phyloP scores from a whole-genome alignment of 2,329 filamentous ascomycete genomes.

The Colletotrichum kahawae region DNA sequence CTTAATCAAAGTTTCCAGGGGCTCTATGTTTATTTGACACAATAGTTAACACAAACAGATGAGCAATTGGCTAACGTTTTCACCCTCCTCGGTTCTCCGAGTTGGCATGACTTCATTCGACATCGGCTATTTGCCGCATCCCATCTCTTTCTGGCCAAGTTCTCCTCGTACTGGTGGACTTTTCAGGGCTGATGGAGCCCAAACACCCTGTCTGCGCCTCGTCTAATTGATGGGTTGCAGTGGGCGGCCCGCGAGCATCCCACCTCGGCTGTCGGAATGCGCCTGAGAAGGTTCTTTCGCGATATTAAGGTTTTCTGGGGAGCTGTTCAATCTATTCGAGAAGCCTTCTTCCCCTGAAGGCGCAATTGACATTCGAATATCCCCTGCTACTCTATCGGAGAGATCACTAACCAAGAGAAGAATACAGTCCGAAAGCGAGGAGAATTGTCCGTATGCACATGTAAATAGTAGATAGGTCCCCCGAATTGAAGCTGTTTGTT shows the following conservation, averaged over 20 bases:
- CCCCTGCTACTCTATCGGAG: not conserved
- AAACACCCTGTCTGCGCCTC: not conserved
- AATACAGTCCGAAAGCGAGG: not conserved
- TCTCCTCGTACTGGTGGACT: slow-evolving; percentile 1
- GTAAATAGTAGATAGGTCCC: not conserved
- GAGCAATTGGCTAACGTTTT: not conserved
- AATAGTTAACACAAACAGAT: not conserved
- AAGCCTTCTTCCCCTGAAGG: not conserved
- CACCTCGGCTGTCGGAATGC: not conserved
- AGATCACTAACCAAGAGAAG: not conserved
- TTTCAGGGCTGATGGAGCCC: not conserved
- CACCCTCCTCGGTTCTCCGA: not conserved
- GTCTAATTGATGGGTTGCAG: not conserved
- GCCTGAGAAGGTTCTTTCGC: not conserved
- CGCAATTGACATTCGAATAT: not conserved
- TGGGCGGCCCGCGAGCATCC: not conserved
- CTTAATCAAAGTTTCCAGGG: slow-evolving; percentile 5
- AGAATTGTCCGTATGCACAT: not conserved
- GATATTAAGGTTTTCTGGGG: not conserved
- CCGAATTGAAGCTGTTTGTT: not conserved
- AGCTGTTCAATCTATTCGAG: slow-evolving; percentile 9
- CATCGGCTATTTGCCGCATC: not conserved
- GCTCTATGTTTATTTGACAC: slow-evolving; percentile 1
- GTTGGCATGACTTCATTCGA: not conserved
- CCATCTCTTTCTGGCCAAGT: not conserved